Percentiles rank a stretch among this genome's conserved stretches.
Evolutionary conservation across 495 filamentous ascomycete genomes (phyloP).

Genomic region (Annulohypoxylon stygium): DNA sequence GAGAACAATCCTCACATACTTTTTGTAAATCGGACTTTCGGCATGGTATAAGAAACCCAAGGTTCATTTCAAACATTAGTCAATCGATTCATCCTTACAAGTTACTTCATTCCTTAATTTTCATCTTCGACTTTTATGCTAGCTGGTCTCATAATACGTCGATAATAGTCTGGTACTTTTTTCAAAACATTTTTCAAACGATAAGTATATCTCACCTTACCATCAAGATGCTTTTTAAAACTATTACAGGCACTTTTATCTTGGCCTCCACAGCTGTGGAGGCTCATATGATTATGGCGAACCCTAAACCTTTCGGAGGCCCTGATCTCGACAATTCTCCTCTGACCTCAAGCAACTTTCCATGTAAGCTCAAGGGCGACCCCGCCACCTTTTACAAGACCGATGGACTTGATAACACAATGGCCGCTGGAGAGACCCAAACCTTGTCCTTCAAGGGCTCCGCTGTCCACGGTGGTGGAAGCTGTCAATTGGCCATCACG

Average conservation of each 20-base stretch:
- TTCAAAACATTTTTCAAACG: background rate
- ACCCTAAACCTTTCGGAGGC: constrained; percentile 76
- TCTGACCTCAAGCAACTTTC: constrained; percentile 77
- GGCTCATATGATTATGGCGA: constrained; percentile 79
- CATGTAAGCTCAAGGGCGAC: constrained; percentile 72
- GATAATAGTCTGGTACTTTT: constrained; percentile 29
- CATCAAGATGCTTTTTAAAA: background rate
- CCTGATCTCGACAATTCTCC: constrained; percentile 62
- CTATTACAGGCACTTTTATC: constrained; percentile 11
- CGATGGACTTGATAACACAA: constrained; percentile 60
- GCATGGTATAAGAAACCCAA: background rate
- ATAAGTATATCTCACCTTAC: background rate
- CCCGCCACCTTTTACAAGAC: constrained; percentile 56
- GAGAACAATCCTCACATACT: constrained; percentile 14
- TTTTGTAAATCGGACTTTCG: background rate
- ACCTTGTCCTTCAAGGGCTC: constrained; percentile 66
- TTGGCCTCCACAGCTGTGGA: constrained; percentile 62
- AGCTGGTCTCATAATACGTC: constrained; percentile 30
- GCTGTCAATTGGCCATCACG: constrained; percentile 86
- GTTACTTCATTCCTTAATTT: background rate
- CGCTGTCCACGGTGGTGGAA: constrained; percentile 87
- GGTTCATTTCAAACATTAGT: background rate
- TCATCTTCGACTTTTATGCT: constrained; percentile 2
- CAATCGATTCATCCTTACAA: background rate
- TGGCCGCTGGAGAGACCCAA: constrained; percentile 67